phyloP scores from a whole-genome alignment of 148 eudicot genomes.

The Suaeda aralocaspica region DNA sequence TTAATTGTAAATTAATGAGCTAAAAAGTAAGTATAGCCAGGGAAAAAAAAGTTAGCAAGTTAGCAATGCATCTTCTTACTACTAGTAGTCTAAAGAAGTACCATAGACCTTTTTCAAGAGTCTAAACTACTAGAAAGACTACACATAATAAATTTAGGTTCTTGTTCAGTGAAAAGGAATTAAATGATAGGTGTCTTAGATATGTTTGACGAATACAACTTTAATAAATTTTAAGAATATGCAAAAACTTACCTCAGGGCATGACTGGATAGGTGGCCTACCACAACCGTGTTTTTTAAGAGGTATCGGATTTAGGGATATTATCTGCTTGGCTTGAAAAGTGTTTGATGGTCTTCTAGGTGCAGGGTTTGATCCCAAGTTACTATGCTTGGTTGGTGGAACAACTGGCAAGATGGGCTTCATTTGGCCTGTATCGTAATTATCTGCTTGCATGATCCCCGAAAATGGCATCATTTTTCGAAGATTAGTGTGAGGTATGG shows the following conservation, averaged over 20 bases:
- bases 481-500: conserved; percentile 71
- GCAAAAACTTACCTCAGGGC: conserved; percentile 69
- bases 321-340: conserved; percentile 74
- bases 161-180: not conserved
- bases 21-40: too few relatives aligned
- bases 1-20: not conserved
- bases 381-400: conserved; percentile 48
- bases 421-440: conserved; percentile 52
- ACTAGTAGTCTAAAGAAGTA: too few relatives aligned
- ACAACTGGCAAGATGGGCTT: conserved; percentile 46
- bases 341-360: conserved; percentile 58
- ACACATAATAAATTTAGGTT: too few relatives aligned
- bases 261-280: conserved; percentile 75
- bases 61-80: not conserved
- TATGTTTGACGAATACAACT: not conserved
- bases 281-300: conserved; percentile 94
- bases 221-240: not conserved
- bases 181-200: not conserved
- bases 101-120: too few relatives aligned
- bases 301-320: conserved; percentile 86
- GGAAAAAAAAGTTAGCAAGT: not conserved
- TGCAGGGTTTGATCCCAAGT: conserved; percentile 43
- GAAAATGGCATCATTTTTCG: conserved; percentile 85
- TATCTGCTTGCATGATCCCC: conserved; percentile 47
- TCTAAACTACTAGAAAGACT: too few relatives aligned